Evolutionary conservation across 176 grass and related monocot species (phyloP).

Genomic region (Carex cristatella): DNA sequence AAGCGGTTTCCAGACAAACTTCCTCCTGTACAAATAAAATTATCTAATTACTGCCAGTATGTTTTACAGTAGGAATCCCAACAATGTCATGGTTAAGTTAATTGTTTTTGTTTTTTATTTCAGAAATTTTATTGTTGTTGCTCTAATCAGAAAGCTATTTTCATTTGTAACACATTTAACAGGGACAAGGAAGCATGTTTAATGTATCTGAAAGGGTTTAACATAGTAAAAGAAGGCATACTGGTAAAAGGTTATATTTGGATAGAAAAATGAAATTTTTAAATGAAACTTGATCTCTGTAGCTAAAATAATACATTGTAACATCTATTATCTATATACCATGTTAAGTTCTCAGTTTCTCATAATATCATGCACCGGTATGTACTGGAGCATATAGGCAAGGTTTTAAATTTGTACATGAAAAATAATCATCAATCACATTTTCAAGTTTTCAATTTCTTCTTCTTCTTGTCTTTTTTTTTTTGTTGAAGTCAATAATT

Average conservation of each 20-base stretch:
- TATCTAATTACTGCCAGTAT: not conserved
- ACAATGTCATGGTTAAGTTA: not conserved
- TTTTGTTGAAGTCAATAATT: not conserved
- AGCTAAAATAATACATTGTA: too few relatives aligned
- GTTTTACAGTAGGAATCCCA: not conserved
- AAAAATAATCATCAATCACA: too few relatives aligned
- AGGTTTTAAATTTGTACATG: too few relatives aligned
- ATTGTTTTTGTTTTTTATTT: too few relatives aligned
- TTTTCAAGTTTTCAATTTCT: not conserved
- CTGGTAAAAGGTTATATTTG: not conserved
- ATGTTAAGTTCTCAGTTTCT: too few relatives aligned
- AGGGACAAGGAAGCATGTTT: not conserved
- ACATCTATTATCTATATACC: too few relatives aligned
- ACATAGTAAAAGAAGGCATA: not conserved
- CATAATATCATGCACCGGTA: too few relatives aligned
- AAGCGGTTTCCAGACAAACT: constrained; percentile 78
- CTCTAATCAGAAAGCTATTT: not conserved
- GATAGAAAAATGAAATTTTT: not conserved
- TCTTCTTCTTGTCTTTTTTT: not conserved
- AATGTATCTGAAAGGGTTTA: not conserved
- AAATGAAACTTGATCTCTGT: too few relatives aligned
- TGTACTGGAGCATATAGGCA: too few relatives aligned
- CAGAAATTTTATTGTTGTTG: too few relatives aligned
- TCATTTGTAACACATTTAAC: not conserved
- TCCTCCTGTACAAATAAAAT: constrained; percentile 45